Conservation (phyloP, 78 protist genomes). For the Dictyostelium firmibasis region DNA sequence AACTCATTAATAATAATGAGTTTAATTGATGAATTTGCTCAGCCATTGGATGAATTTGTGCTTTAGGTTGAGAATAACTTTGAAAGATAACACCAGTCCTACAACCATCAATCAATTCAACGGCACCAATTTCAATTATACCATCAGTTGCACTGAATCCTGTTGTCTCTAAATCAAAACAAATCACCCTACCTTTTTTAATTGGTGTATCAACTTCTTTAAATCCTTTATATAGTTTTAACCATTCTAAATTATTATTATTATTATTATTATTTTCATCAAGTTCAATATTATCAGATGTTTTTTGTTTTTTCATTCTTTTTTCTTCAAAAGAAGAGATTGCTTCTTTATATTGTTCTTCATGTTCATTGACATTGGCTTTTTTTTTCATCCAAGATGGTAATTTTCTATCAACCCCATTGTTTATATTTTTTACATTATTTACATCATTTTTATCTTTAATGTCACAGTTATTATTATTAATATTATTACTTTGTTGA, state of each 20-base stretch:
- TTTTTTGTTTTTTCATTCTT: background rate
- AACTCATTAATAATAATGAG: background rate
- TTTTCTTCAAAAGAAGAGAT: background rate
- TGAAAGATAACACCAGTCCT: conserved; percentile 76
- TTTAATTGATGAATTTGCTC: conserved; percentile 42
- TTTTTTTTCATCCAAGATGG: conserved; percentile 32
- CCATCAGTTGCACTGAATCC: conserved; percentile 62
- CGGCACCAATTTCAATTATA: conserved; percentile 80
- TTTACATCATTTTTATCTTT: background rate
- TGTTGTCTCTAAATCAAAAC: conserved; percentile 83
- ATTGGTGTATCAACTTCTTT: conserved; percentile 49
- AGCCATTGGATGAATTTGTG: conserved; percentile 58
- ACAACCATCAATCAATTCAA: conserved; percentile 78
- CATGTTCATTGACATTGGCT: background rate
- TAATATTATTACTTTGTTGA: background rate
- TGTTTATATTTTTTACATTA: background rate
- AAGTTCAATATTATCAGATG: background rate
- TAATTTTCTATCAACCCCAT: background rate
- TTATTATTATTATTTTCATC: background rate
- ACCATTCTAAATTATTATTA: conserved; percentile 1
- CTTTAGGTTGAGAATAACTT: conserved; percentile 58
- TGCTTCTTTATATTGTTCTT: background rate
- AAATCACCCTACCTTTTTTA: conserved; percentile 68
- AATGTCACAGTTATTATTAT: background rate
- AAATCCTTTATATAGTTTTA: conserved; percentile 24